Base-by-base conservation (phyloP, 2,329 filamentous ascomycete genomes). In the Penicillium brasilianum region DNA sequence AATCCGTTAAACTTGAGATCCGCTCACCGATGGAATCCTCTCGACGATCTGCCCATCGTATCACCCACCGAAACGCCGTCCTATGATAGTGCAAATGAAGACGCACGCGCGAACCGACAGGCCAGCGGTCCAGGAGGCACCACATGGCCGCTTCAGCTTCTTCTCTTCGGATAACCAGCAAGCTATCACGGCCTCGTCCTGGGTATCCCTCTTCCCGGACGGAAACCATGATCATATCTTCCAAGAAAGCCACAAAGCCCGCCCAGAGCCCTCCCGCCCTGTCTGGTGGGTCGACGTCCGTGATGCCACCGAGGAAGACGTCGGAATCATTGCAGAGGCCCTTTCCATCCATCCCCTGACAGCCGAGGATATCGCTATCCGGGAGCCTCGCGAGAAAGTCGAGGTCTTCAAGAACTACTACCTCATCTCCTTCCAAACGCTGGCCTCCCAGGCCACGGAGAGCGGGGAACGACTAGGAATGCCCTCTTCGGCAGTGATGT, bases 271-370 rank as follows among this genome's bases (percentile, higher is more conserved):
- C 32, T 58, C 60, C 65, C 53, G 41, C 9, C 66, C 64, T n/a
- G 91, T 95, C 13, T 98, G 93, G 93, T 99, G 95, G 95, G 84
- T 99, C 39, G 96, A 98, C 71, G 88, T 97, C 75, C 89, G 93
- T 73, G 91, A 91, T 66, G 91, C 93, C 1, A 93, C 89, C 0
- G 90, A 92, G 71, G 90, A 94, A 61, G 95, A 98, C 73, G 88
- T 97, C 22, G 87, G 88, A 32, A 87, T 88, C 18, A 88, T 98
- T 62, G 95, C 92, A 81, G 92, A 93, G 72, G 92, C 93, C 1
- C 96, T 98, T 74, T 91, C 92, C 13, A 90, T 98, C 52, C 95
- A 98, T 77, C 94, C 93, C 11, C 81, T 98, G 74, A 98, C 95
- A 0, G 90, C 93, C 28, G 95, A 99, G 77, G 95, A 98, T 80